Evolutionary conservation across 495 filamentous ascomycete species (phyloP).

Genomic region (Amphirosellinia nigrospora): DNA sequence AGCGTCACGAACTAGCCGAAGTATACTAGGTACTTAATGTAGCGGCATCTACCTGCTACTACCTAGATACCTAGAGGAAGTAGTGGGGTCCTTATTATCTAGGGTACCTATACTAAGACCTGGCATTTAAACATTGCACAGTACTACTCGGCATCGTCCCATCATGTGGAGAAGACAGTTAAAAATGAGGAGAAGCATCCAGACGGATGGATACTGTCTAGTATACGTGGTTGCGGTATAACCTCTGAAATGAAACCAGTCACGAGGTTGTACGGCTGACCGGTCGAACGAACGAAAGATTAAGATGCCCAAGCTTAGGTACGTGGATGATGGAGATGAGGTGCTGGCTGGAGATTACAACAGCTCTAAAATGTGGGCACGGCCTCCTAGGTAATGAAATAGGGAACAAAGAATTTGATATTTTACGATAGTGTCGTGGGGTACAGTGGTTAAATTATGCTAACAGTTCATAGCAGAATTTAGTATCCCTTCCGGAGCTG

Average conservation of each 20-base stretch:
- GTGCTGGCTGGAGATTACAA: slow-evolving; percentile 24
- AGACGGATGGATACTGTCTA: neutral
- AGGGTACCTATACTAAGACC: neutral
- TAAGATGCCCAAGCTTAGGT: neutral
- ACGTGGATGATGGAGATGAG: slow-evolving; percentile 12
- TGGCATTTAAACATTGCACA: neutral
- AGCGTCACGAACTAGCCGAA: slow-evolving; percentile 7
- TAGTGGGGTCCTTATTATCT: neutral
- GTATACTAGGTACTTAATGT: too few species aligned
- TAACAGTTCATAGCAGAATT: slow-evolving; percentile 7
- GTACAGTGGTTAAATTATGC: neutral
- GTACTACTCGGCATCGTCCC: slow-evolving; percentile 7
- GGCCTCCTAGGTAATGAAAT: slow-evolving; percentile 15
- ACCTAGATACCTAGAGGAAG: neutral
- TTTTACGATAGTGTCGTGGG: neutral
- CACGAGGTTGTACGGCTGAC: neutral
- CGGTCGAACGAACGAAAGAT: neutral
- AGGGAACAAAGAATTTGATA: neutral
- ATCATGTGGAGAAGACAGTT: neutral
- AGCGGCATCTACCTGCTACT: too few species aligned
- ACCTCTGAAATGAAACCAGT: neutral
- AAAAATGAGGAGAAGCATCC: neutral
- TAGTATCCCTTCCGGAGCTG: slow-evolving; percentile 6
- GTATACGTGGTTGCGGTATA: neutral
- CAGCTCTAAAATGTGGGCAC: slow-evolving; percentile 21